A percentile compares a stretch with the other conserved stretches of the same genome.
These are phyloP conservation scores for Sarocladiaceae sp. DNA, from an alignment of 2,329 filamentous ascomycete genomes.

Conservation along the genomic window DNA sequence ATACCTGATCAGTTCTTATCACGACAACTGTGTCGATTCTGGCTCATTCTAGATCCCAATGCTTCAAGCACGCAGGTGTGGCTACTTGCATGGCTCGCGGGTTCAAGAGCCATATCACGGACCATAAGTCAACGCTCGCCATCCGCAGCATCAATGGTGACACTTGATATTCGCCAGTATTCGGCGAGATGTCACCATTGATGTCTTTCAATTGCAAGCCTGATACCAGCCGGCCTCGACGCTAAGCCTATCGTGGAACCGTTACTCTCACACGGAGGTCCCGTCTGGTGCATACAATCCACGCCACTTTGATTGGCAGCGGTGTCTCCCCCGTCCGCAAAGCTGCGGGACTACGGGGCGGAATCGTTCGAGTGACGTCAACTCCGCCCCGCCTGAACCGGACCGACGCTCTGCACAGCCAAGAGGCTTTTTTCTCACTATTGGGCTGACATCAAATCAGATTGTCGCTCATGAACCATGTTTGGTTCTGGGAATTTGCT, in stretches of 20 bases:
- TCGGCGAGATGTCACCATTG: too few relatives aligned
- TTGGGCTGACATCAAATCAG: neutral
- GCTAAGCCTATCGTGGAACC: constrained; percentile 1
- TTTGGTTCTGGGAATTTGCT: too few relatives aligned
- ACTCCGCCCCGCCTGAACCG: neutral
- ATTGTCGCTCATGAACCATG: neutral
- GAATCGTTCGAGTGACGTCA: neutral
- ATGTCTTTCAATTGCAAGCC: too few relatives aligned
- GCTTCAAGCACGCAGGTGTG: too few relatives aligned
- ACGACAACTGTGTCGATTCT: too few relatives aligned
- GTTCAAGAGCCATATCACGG: too few relatives aligned
- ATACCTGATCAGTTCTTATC: too few relatives aligned
- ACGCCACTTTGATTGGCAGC: neutral
- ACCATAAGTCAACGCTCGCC: too few relatives aligned
- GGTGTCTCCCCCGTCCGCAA: neutral
- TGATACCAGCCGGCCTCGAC: neutral
- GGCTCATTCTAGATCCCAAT: too few relatives aligned
- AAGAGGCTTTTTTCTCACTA: neutral
- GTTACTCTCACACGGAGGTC: neutral
- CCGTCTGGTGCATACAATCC: neutral
- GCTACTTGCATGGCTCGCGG: too few relatives aligned
- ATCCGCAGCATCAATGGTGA: too few relatives aligned
- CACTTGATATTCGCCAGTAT: too few relatives aligned
- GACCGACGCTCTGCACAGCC: neutral
- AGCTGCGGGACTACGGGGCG: neutral